These are phyloP conservation scores for Carex cristatella DNA, from an alignment of 176 grass and related monocot species.

Conservation along the genomic window DNA sequence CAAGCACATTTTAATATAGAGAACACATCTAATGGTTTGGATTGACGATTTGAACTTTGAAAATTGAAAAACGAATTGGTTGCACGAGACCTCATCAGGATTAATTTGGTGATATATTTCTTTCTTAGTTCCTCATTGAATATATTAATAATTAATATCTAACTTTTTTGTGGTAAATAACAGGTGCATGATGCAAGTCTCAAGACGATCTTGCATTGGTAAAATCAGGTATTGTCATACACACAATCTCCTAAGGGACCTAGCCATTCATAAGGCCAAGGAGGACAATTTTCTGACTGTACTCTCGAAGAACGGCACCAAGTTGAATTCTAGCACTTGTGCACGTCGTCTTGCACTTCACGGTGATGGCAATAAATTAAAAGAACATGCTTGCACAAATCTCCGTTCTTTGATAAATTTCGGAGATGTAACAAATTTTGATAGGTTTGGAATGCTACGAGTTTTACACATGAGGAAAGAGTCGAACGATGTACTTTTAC, in stretches of 20 bases:
- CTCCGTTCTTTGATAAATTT: neutral
- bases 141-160: too few species aligned
- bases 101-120: too few species aligned
- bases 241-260: neutral
- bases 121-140: too few species aligned
- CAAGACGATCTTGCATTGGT: neutral
- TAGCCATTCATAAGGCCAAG: neutral
- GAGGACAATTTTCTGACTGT: neutral
- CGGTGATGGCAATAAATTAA: neutral
- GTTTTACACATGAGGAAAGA: neutral
- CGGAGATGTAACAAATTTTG: neutral
- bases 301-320: neutral
- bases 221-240: neutral
- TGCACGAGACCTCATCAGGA: too few species aligned
- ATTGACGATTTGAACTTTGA: too few species aligned
- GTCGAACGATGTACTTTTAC: accelerated
- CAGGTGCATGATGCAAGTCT: neutral
- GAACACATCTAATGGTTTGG: too few species aligned
- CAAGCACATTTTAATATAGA: too few species aligned
- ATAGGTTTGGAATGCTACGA: neutral
- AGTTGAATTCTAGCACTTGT: neutral
- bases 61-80: too few species aligned
- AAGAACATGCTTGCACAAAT: neutral
- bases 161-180: too few species aligned
- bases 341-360: neutral